phyloP scores from a whole-genome alignment of 2,329 filamentous ascomycete species.

The Amylocarpus encephaloides region DNA sequence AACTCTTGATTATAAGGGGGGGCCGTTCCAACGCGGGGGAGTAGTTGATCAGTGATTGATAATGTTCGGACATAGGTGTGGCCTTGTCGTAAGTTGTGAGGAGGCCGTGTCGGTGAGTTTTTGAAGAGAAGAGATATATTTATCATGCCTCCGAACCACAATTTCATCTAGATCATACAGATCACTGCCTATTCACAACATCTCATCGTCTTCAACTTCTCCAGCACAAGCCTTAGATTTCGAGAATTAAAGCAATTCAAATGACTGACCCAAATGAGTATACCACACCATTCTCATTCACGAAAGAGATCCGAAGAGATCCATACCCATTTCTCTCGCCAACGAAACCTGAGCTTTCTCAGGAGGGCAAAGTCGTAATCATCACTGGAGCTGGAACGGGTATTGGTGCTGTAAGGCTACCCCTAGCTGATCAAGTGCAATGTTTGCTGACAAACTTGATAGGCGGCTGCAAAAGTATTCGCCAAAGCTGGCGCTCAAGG shows the following conservation, averaged over 20 bases:
- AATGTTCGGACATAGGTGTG: no score
- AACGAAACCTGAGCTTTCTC: background rate
- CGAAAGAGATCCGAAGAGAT: background rate
- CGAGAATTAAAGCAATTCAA: background rate
- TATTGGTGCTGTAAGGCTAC: background rate
- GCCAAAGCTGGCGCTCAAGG: background rate
- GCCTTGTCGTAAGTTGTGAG: no score
- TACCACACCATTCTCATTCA: constrained; percentile 3
- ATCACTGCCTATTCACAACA: background rate
- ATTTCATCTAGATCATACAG: no score
- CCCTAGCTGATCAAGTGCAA: background rate
- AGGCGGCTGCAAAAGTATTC: constrained; percentile 5
- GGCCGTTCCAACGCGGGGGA: no score
- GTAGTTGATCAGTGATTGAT: no score
- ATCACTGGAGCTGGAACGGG: constrained; percentile 4
- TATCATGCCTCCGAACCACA: no score
- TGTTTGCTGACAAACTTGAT: background rate
- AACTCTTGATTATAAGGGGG: no score
- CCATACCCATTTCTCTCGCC: constrained; percentile 2
- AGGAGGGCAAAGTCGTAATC: background rate
- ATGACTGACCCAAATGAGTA: background rate
- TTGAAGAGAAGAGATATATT: no score
- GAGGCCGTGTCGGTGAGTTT: no score
- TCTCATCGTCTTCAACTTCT: background rate
- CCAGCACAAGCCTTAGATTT: background rate